These are phyloP conservation scores for Lindgomyces ingoldianus DNA, from an alignment of 495 filamentous ascomycete species.

Conservation along the genomic window DNA sequence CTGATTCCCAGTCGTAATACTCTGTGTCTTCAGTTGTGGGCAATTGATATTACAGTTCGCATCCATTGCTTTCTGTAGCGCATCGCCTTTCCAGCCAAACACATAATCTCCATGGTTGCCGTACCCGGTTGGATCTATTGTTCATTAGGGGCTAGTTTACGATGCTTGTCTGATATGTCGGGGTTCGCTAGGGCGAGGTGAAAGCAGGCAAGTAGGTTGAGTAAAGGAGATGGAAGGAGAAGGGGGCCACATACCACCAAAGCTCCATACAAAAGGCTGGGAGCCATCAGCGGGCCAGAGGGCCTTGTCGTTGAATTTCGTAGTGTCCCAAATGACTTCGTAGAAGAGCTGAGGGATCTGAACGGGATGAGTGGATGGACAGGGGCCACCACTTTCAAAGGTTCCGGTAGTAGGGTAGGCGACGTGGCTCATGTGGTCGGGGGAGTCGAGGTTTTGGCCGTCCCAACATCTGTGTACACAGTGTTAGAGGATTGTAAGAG, in stretches of 20 bases:
- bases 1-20: conserved; percentile 13
- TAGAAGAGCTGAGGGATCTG: conserved; percentile 24
- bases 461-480: conserved; percentile 48
- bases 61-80: conserved; percentile 30
- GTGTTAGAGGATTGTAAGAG: neutral
- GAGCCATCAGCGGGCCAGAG: conserved; percentile 28
- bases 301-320: conserved; percentile 20
- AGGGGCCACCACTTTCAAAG: conserved; percentile 26
- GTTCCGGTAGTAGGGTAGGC: conserved; percentile 20
- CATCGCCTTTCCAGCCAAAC: conserved; percentile 31
- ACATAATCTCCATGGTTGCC: conserved; percentile 25
- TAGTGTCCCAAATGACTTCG: conserved; percentile 28
- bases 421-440: conserved; percentile 55
- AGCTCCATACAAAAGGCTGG: conserved; percentile 30
- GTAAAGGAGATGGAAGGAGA: too few relatives aligned
- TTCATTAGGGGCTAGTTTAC: neutral
- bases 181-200: neutral
- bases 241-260: conserved; percentile 22
- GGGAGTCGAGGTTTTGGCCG: conserved; percentile 55
- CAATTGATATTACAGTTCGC: conserved; percentile 14
- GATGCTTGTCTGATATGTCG: neutral
- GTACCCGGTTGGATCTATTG: neutral
- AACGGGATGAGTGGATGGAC: conserved; percentile 27
- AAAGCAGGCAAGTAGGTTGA: neutral
- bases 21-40: conserved; percentile 23